phyloP scores from a whole-genome alignment of 139 green algal genomes.

The Chlorella sp. region DNA sequence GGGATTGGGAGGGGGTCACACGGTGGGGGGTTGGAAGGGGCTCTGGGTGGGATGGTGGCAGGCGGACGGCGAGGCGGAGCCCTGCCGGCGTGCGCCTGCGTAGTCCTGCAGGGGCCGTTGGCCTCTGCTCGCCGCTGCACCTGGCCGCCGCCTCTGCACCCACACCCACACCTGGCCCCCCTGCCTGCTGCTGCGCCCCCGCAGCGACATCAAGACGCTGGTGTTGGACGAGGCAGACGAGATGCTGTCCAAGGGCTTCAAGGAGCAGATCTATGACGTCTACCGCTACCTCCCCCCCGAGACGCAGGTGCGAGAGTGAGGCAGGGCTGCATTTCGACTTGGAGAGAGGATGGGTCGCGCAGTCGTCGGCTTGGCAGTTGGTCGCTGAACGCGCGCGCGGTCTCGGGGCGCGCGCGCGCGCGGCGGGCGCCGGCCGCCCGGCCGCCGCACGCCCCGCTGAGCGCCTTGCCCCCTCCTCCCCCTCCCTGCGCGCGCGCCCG shows the following conservation, averaged over 20 bases:
- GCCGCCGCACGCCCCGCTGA: not conserved
- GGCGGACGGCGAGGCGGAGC: too few relatives aligned
- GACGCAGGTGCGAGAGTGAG: constrained; percentile 55
- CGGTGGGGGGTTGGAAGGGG: too few relatives aligned
- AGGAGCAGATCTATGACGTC: constrained; percentile 99
- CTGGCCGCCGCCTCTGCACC: constrained; percentile 63
- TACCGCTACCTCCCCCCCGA: constrained; percentile 93
- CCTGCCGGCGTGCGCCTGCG: not conserved
- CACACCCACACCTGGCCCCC: not conserved
- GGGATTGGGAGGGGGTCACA: too few relatives aligned
- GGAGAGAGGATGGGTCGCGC: too few relatives aligned
- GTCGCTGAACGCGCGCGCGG: too few relatives aligned
- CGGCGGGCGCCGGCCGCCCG: too few relatives aligned
- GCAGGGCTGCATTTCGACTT: too few relatives aligned
- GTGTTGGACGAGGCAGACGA: constrained; percentile 97
- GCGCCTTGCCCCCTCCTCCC: not conserved
- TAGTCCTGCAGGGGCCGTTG: not conserved
- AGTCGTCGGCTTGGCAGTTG: too few relatives aligned
- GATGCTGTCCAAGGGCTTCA: constrained; percentile 98
- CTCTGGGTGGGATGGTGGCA: too few relatives aligned
- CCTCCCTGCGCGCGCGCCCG: too few relatives aligned
- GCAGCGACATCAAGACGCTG: constrained; percentile 74
- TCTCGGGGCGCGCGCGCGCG: too few relatives aligned
- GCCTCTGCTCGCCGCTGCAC: not conserved
- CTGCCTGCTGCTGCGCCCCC: not conserved